Conservation (phyloP, 2,329 filamentous ascomycete species). For the Colletotrichum godetiae region DNA sequence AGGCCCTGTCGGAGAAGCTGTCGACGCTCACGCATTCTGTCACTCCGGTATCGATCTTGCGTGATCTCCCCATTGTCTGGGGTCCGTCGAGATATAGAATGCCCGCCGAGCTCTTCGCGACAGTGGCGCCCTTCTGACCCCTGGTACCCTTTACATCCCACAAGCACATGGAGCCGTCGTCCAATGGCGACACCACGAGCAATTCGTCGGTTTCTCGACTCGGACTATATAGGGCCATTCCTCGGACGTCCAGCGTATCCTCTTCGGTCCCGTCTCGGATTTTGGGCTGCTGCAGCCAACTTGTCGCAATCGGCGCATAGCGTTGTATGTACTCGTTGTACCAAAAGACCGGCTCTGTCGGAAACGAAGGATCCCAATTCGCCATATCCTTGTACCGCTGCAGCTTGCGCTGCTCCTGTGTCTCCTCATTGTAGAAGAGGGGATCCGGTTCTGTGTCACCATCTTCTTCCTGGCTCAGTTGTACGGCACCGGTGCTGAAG, state of each 20-base stretch:
- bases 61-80: constrained; percentile 60
- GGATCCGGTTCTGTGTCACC: not conserved
- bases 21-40: constrained; percentile 88
- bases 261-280: constrained; percentile 52
- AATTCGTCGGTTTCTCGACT: constrained; percentile 50
- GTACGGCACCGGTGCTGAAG: constrained; percentile 24
- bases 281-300: constrained; percentile 79
- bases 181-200: constrained; percentile 80
- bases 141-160: constrained; percentile 79
- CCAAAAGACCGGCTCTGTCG: constrained; percentile 80
- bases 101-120: constrained; percentile 73
- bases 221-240: constrained; percentile 74
- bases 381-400: constrained; percentile 70
- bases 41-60: constrained; percentile 77
- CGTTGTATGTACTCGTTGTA: constrained; percentile 91
- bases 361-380: constrained; percentile 86
- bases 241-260: constrained; percentile 74
- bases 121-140: constrained; percentile 68
- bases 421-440: constrained; percentile 39
- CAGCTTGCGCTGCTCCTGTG: constrained; percentile 42
- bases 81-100: constrained; percentile 71
- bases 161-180: constrained; percentile 87
- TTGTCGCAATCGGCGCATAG: constrained; percentile 77
- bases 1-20: constrained; percentile 73
- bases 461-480: constrained; percentile 23